These are phyloP conservation scores for Marasmius tenuissimus DNA, from an alignment of 1,284 basidiomycete species.

Conservation along the genomic window DNA sequence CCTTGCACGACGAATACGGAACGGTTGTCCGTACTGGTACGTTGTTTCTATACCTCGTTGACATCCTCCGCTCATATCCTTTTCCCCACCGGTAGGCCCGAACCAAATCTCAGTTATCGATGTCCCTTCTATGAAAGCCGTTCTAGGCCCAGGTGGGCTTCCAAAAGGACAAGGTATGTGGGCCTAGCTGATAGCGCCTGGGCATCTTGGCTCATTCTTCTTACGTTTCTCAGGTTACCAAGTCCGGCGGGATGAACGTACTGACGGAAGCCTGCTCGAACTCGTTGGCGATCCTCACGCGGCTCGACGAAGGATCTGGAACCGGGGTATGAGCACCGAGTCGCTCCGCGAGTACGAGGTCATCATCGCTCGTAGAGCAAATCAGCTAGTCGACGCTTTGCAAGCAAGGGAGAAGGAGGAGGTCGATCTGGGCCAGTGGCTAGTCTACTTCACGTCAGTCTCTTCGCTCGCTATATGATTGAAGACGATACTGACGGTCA, in stretches of 20 bases:
- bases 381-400: constrained; percentile 43
- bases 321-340: constrained; percentile 48
- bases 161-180: background rate
- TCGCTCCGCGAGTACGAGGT: constrained; percentile 55
- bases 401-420: constrained; percentile 28
- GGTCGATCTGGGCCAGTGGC: constrained; percentile 44
- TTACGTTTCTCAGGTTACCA: background rate
- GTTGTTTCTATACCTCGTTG: background rate
- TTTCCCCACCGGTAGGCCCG: background rate
- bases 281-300: constrained; percentile 33
- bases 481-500: background rate
- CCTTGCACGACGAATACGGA: background rate
- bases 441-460: constrained; percentile 53
- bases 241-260: background rate
- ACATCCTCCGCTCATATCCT: background rate
- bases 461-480: background rate
- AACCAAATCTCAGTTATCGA: background rate
- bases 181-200: background rate
- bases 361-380: constrained; percentile 39
- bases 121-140: background rate
- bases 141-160: background rate
- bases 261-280: background rate
- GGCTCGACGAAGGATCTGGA: constrained; percentile 55
- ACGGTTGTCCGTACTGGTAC: background rate
- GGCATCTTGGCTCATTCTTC: background rate